phyloP scores from a whole-genome alignment of 495 filamentous ascomycete genomes.

The Penicillium egyptiacum region DNA sequence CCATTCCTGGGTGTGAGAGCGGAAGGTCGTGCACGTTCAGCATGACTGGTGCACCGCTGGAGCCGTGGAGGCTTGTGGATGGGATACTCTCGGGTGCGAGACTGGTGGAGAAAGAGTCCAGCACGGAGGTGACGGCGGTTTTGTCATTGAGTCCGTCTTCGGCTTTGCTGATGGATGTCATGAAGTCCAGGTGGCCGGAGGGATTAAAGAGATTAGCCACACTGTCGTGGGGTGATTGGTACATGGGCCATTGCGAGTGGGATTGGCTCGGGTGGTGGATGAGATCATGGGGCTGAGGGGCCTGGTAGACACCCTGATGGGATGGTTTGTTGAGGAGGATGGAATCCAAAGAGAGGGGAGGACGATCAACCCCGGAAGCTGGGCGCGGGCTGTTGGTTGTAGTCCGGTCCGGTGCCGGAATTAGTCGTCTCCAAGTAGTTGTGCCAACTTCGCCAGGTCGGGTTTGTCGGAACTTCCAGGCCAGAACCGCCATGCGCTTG shows the following conservation, averaged over 20 bases:
- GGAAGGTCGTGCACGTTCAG: slow-evolving; percentile 44
- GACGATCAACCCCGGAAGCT: slow-evolving; percentile 38
- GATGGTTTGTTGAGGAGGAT: slow-evolving; percentile 39
- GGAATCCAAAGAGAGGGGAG: slow-evolving; percentile 43
- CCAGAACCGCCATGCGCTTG: slow-evolving; percentile 50
- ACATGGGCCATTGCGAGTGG: slow-evolving; percentile 43
- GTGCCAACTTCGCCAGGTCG: slow-evolving; percentile 45
- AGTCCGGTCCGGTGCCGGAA: slow-evolving; percentile 42
- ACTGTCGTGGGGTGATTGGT: slow-evolving; percentile 38
- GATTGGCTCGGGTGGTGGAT: slow-evolving; percentile 31
- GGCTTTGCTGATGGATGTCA: slow-evolving; percentile 38
- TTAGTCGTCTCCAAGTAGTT: slow-evolving; percentile 54
- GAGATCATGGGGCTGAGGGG: slow-evolving; percentile 35
- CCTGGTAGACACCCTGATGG: slow-evolving; percentile 36
- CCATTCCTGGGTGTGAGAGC: slow-evolving; percentile 36
- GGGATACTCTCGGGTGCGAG: slow-evolving; percentile 38
- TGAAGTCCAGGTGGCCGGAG: slow-evolving; percentile 37
- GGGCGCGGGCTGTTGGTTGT: slow-evolving; percentile 42
- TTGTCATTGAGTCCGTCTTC: slow-evolving; percentile 44
- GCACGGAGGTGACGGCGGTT: slow-evolving; percentile 40
- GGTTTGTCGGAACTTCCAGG: slow-evolving; percentile 56
- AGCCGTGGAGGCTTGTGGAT: slow-evolving; percentile 30
- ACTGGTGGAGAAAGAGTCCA: slow-evolving; percentile 42
- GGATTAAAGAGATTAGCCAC: slow-evolving; percentile 41
- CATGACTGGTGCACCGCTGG: slow-evolving; percentile 38